Conservation (phyloP, 176 grass and related monocot genomes). For the Phragmites australis region DNA sequence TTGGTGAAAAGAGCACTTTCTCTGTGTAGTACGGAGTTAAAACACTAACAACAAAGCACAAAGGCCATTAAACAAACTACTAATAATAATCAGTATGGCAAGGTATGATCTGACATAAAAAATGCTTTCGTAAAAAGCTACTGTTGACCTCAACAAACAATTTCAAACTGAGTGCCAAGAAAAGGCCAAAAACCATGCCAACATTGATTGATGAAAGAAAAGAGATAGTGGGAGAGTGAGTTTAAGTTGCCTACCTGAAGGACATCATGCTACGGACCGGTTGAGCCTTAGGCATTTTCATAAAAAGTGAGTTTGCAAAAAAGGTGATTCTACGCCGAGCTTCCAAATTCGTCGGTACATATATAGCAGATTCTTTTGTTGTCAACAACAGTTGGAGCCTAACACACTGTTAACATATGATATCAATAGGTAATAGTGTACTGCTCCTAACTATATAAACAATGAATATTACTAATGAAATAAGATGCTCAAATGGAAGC, state of each 20-base stretch:
- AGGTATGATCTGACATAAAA: not conserved
- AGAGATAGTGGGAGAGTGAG: not conserved
- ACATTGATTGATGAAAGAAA: not conserved
- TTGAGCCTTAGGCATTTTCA: too few species aligned
- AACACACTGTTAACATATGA: too few species aligned
- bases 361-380: too few species aligned
- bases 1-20: conserved; percentile 55
- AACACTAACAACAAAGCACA: conserved; percentile 56
- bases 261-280: conserved; percentile 65
- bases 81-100: too few species aligned
- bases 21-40: conserved; percentile 84
- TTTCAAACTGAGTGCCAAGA: not conserved
- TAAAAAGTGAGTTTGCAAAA: too few species aligned
- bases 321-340: too few species aligned
- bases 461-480: too few species aligned
- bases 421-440: too few species aligned
- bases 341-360: too few species aligned
- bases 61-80: not conserved
- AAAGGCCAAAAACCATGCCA: not conserved
- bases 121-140: not conserved
- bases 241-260: conserved; percentile 51
- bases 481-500: conserved; percentile 30
- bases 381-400: too few species aligned
- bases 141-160: not conserved
- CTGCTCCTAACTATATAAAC: too few species aligned